Conservation (phyloP, 306 rosid species). For the Aeschynomene evenia region DNA sequence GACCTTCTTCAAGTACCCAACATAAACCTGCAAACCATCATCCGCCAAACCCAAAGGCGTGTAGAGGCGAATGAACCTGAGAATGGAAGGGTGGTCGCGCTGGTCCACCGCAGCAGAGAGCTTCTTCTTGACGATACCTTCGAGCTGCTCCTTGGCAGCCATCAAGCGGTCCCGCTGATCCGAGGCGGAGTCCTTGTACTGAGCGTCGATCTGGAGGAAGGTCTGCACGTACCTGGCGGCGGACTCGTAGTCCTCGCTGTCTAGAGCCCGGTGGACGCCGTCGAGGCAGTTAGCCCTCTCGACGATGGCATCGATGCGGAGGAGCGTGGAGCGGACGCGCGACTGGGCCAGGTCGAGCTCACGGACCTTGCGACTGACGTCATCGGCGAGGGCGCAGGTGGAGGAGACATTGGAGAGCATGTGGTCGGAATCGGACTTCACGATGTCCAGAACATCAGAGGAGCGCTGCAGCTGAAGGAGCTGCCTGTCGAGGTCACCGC, state of each 20-base stretch:
- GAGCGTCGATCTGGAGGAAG: conserved; percentile 66
- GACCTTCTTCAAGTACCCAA: conserved; percentile 85
- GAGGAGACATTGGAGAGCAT: conserved; percentile 43
- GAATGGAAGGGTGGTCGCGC: conserved; percentile 62
- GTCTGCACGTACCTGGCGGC: conserved; percentile 61
- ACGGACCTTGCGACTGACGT: conserved; percentile 68
- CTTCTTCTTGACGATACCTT: conserved; percentile 76
- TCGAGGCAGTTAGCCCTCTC: conserved; percentile 76
- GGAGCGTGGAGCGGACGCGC: conserved; percentile 73
- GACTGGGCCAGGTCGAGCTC: conserved; percentile 94
- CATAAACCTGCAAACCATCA: conserved; percentile 88
- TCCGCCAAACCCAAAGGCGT: conserved; percentile 81
- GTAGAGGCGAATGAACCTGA: conserved; percentile 64
- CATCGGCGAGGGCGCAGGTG: conserved; percentile 46
- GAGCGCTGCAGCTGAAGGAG: conserved; percentile 66
- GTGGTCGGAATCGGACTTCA: conserved; percentile 61
- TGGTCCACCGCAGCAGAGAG: conserved; percentile 73
- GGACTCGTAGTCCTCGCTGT: conserved; percentile 65
- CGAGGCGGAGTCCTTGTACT: conserved; percentile 66
- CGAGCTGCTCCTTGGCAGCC: conserved; percentile 63
- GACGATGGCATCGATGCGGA: conserved; percentile 80
- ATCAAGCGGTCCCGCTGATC: conserved; percentile 76
- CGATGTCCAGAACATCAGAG: conserved; percentile 69
- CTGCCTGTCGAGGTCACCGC: conserved; percentile 72
- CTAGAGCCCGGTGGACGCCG: conserved; percentile 66